phyloP scores from a whole-genome alignment of 257 asterid species.

The Solanum raphanifolium region DNA sequence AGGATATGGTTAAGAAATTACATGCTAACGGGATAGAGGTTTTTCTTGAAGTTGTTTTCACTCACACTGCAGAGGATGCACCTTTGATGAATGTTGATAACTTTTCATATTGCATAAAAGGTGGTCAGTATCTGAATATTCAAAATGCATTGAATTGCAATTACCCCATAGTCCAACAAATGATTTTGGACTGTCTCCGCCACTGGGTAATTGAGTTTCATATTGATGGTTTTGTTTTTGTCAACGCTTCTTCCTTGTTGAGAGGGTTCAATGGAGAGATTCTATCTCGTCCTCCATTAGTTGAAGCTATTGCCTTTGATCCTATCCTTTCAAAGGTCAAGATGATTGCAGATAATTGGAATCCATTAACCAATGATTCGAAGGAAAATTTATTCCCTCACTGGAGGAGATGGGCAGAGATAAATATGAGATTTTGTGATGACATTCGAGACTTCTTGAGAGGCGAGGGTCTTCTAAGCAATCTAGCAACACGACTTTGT shows the following conservation, averaged over 20 bases:
- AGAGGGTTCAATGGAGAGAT: conserved; percentile 54
- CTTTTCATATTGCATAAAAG: conserved; percentile 21
- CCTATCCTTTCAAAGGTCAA: conserved; percentile 76
- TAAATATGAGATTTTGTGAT: conserved; percentile 41
- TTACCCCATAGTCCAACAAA: conserved; percentile 57
- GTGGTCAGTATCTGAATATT: conserved; percentile 19
- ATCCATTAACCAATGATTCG: conserved; percentile 28
- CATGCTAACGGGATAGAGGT: conserved; percentile 73
- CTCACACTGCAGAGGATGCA: conserved; percentile 49
- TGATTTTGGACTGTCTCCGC: conserved; percentile 75
- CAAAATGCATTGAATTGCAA: conserved; percentile 58
- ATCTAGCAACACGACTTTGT: conserved; percentile 79
- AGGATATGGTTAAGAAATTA: conserved; percentile 80
- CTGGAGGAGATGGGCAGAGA: conserved; percentile 99
- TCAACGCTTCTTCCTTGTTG: conserved; percentile 52
- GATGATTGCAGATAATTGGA: conserved; percentile 73
- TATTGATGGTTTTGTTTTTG: conserved; percentile 76
- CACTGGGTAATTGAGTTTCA: conserved; percentile 84
- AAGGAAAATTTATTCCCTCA: conserved; percentile 59
- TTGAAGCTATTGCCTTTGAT: conserved; percentile 85
- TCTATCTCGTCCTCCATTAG: conserved; percentile 76
- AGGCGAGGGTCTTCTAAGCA: conserved; percentile 60
- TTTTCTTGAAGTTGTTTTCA: conserved; percentile 79
- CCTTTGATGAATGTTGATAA: conserved; percentile 43
- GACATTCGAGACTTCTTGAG: conserved; percentile 75